A percentile compares a stretch with the other conserved stretches of the same genome.
Conservation (phyloP, 106 monocot genomes). For the Vanilla planifolia region DNA sequence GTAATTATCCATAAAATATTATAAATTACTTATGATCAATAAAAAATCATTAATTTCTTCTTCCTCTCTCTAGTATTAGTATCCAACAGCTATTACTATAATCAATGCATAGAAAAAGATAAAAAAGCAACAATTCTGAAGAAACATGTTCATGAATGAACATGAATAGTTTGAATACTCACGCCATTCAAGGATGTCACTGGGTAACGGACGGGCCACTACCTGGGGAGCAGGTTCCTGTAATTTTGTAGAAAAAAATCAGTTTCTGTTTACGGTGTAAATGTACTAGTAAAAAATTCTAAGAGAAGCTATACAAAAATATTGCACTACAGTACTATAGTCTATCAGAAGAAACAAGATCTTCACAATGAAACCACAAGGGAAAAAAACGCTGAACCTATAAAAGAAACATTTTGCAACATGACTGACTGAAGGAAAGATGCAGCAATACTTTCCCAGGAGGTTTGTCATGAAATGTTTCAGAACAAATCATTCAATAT, state of each 20-base stretch:
- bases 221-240: constrained; percentile 96
- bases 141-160: background rate
- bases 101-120: background rate
- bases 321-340: background rate
- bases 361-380: background rate
- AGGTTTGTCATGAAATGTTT: too few species aligned
- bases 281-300: background rate
- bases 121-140: background rate
- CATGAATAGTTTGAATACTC: constrained; percentile 18
- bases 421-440: too few species aligned
- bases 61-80: too few species aligned
- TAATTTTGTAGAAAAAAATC: constrained; percentile 4
- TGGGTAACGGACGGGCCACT: constrained; percentile 77
- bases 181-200: constrained; percentile 98
- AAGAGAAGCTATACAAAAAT: background rate
- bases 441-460: too few species aligned
- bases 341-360: background rate
- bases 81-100: too few species aligned
- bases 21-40: too few species aligned
- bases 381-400: background rate
- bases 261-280: background rate
- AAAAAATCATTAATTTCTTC: too few species aligned
- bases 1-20: too few species aligned
- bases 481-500: too few species aligned
- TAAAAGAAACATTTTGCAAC: background rate